Percentiles rank a stretch among this genome's conserved stretches.
Conservation (phyloP, 2,329 filamentous ascomycete species). For the Diaporthe sp. region DNA sequence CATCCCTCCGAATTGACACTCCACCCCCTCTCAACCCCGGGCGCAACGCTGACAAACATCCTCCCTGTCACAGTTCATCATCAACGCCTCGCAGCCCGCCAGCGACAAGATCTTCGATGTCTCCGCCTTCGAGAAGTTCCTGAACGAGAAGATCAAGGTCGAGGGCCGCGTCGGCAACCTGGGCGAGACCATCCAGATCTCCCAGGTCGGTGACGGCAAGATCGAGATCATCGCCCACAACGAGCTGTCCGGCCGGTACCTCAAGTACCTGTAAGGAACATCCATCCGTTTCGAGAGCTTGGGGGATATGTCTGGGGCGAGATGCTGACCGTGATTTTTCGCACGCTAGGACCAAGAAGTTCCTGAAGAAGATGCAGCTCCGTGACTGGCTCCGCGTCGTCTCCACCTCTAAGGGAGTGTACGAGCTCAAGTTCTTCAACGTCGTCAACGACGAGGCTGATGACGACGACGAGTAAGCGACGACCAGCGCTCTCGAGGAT, state of each 20-base stretch:
- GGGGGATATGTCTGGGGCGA: background rate
- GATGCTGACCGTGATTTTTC: constrained; percentile 44
- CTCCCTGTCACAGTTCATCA: constrained; percentile 81
- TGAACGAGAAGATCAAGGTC: constrained; percentile 99
- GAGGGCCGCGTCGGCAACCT: constrained; percentile 98
- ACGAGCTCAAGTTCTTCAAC: constrained; percentile 99
- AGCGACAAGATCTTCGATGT: constrained; percentile 99
- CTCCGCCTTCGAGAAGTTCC: constrained; percentile 99
- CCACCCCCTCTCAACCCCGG: background rate
- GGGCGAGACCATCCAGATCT: constrained; percentile 91
- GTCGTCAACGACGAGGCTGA: constrained; percentile 98
- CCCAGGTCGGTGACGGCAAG: constrained; percentile 94
- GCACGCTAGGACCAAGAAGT: constrained; percentile 92
- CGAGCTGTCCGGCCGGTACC: constrained; percentile 97
- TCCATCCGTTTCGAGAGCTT: background rate
- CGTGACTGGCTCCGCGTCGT: constrained; percentile 99
- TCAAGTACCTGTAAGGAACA: constrained; percentile 95
- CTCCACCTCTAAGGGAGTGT: constrained; percentile 96
- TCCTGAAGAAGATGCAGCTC: constrained; percentile 99
- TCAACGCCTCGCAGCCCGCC: constrained; percentile 98
- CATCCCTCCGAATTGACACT: constrained; percentile 7
- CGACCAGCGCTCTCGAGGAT: background rate
- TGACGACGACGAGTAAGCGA: constrained; percentile 95
- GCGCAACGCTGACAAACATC: constrained; percentile 16
- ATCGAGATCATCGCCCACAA: constrained; percentile 98